Percentiles rank a stretch among this genome's conserved stretches.
Conservation (phyloP, 768 basidiomycete genomes). For the Leucogyrophana mollusca region DNA sequence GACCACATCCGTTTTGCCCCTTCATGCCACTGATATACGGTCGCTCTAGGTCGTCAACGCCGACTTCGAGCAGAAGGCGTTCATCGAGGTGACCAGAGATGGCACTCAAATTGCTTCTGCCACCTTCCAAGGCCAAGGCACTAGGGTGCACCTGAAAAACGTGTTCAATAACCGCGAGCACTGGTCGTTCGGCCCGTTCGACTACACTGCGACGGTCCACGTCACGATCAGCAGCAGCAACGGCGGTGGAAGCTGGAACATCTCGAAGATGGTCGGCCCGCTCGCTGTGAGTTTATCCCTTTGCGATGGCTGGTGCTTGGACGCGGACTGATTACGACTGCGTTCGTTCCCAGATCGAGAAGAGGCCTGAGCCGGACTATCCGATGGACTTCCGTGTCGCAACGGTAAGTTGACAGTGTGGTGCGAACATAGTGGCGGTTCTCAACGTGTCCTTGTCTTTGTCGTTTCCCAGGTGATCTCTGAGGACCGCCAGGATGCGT, state of each 20-base stretch:
- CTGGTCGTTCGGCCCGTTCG: slow-evolving; percentile 2
- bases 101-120: neutral
- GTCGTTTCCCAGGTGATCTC: too few relatives aligned
- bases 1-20: too few relatives aligned
- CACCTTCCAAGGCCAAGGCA: neutral
- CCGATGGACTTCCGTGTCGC: neutral
- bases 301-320: too few relatives aligned
- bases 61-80: neutral
- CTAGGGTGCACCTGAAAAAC: neutral
- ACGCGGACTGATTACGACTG: too few relatives aligned
- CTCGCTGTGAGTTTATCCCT: neutral
- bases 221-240: neutral
- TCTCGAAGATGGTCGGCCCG: slow-evolving; percentile 3
- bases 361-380: too few relatives aligned
- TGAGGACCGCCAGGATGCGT: too few relatives aligned
- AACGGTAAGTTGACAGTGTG: neutral
- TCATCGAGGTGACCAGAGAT: neutral
- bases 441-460: too few relatives aligned
- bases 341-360: too few relatives aligned
- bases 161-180: neutral
- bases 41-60: too few relatives aligned
- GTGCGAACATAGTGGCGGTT: too few relatives aligned
- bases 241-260: neutral
- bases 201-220: neutral
- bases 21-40: too few relatives aligned